Evolutionary conservation across 306 rosid genomes (phyloP), one percentile per base, ranked within the genome.

Genomic region (Cercis canadensis): DNA sequence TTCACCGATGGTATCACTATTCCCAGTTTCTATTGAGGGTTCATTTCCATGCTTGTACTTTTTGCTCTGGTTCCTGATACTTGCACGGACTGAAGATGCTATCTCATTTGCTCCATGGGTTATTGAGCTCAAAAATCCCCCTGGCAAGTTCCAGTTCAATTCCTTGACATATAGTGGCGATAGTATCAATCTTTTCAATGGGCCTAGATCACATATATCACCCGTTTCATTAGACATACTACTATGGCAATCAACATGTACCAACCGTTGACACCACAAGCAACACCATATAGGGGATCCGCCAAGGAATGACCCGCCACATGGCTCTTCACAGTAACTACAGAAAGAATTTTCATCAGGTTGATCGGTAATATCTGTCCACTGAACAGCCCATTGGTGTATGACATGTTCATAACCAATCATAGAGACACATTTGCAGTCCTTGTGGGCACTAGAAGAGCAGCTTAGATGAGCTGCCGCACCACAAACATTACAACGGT

Each of bases 211-310:
- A 75, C 99, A 95, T 29, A 87, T 70, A 82, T 95, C 99, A 36
- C 97, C 97, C 0, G 90, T 86, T 87, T 95, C 99, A 68, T 80
- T 89, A 31, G 92, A 86, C 96, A 91, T 83, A 73, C 68, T 65
- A 75, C 77, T 65, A 61, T 95, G 99, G 74, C 99, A 95, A 83
- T 95, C 97, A 79, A 95, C 99, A 60, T 95, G 99, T 37, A 95
- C 96, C 70, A 87, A 71, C 40, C 92, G 83, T 67, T 95, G 99
- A 76, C 99, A 95, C 99, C 99, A 95, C 82, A 95, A 75, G 83
- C 99, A 95, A 74, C 86, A 81, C 99, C 99, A 95, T 78, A 95
- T 89, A 34, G 99, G 99, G 63, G 99, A 95, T 69, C 99, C 97
- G 63, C 90, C 89, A 62, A 95, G 99, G 85, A 95, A 95, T 12